Base-by-base conservation (phyloP, 2,329 filamentous ascomycete genomes). In the Colletotrichum spaethianum region DNA sequence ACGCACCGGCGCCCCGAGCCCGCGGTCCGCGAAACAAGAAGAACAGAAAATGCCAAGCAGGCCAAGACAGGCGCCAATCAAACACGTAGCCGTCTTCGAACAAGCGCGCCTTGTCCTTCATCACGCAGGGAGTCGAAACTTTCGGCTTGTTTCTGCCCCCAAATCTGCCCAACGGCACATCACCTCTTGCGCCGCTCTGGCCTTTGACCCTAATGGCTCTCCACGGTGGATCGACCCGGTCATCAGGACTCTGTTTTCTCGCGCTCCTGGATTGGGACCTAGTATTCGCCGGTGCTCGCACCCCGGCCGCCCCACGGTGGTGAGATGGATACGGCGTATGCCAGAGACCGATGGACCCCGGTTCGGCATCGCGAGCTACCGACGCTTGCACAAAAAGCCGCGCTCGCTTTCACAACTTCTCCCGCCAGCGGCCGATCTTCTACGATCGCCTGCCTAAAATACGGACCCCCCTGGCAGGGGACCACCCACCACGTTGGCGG, bases 361-460 rank as follows among this genome's bases (percentile, higher is more conserved):
- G 52, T 50, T 57, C 69, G 64, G 69, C 65, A 69, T 40, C 36
- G 69, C 26, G 44, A 72, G 69, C 69, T 59, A 59, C 59, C 69
- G 65, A 63, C 16, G 69, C 44, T 68, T 69, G 64, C 69, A 69
- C 69, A 69, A 72, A 70, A 59, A 55, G n/a, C 55, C 57, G 56
- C 48, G 56, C 53, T 55, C 20, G 26, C 38, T 42, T 72, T 63
- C 69, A 72, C 36, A 72, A 63, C n/a, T n/a, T 50, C 18, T 46
- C n/a, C 46, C 31, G 18, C 59, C 28, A 50, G 65, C 59, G 28
- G 69, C 53, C 59, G 57, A 72, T 72, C 69, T 36, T 57, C 18
- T 36, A 16, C 65, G 69, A 72, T 69, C 65, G 44, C 59, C 69
- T 72, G 69, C 69, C 64, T 63, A 69, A 53, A 63, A 46, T 60